These are phyloP conservation scores for Alternaria gaisen DNA, from an alignment of 2,329 filamentous ascomycete species.

Conservation along the genomic window DNA sequence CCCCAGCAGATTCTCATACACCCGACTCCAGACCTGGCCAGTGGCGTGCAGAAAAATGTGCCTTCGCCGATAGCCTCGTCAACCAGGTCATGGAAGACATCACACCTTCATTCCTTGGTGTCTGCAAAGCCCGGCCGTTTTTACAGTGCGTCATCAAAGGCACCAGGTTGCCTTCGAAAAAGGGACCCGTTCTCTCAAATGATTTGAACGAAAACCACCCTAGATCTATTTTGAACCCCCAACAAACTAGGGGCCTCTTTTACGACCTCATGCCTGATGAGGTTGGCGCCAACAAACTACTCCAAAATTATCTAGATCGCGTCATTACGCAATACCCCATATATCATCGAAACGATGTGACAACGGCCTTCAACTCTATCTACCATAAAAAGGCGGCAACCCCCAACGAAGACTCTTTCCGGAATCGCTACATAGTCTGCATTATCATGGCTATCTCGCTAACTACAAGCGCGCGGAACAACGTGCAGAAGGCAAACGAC, in stretches of 20 bases:
- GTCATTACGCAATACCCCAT: constrained; percentile 51
- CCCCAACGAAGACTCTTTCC: constrained; percentile 36
- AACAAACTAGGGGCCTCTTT: constrained; percentile 36
- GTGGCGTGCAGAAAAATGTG: constrained; percentile 34
- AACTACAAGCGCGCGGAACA: constrained; percentile 45
- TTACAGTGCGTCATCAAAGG: constrained; percentile 48
- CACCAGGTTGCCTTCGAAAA: constrained; percentile 46
- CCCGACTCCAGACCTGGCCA: constrained; percentile 28
- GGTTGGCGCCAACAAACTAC: constrained; percentile 43
- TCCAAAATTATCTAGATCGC: constrained; percentile 45
- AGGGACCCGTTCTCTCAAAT: constrained; percentile 45
- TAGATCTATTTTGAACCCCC: constrained; percentile 49
- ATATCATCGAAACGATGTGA: constrained; percentile 47
- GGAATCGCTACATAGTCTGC: constrained; percentile 48
- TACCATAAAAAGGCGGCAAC: constrained; percentile 38
- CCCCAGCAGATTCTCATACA: constrained; percentile 36
- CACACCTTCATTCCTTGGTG: constrained; percentile 48
- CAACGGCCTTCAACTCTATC: constrained; percentile 45
- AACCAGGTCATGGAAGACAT: constrained; percentile 48
- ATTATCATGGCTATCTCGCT: constrained; percentile 51
- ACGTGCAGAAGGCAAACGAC: constrained; percentile 45
- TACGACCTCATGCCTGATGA: constrained; percentile 41
- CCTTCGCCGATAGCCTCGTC: constrained; percentile 43
- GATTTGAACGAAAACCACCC: constrained; percentile 50
- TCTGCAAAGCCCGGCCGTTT: constrained; percentile 44